Conservation (phyloP, 2,329 filamentous ascomycete species). For the Penicillium sp. region DNA sequence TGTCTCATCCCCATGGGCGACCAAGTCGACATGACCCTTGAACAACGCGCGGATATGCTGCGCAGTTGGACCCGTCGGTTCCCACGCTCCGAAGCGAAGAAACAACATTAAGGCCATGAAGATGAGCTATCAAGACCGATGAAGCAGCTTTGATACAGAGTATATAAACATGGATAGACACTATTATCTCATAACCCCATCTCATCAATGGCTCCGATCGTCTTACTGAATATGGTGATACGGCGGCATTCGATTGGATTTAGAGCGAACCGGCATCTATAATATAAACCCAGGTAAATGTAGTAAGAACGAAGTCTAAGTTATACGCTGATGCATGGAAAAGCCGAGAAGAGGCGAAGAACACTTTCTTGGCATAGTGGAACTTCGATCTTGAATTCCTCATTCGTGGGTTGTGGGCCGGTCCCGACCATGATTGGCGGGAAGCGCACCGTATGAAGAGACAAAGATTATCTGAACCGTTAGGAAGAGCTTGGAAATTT, state of each 20-base stretch:
- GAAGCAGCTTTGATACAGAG: not conserved
- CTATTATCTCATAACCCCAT: not conserved
- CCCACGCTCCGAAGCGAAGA: constrained; percentile 27
- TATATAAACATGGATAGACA: not conserved
- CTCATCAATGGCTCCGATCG: not conserved
- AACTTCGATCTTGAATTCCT: not conserved
- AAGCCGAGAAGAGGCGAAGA: not conserved
- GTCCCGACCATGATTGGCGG: not conserved
- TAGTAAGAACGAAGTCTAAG: not conserved
- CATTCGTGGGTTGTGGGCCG: not conserved
- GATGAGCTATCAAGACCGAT: constrained; percentile 35
- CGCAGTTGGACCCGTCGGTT: constrained; percentile 62
- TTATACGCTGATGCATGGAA: not conserved
- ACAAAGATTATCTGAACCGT: not conserved
- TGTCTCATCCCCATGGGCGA: constrained; percentile 70
- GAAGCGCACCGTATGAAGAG: not conserved
- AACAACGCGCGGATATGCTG: constrained; percentile 61
- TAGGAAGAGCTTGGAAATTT: not conserved
- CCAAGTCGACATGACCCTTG: constrained; percentile 62
- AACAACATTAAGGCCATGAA: constrained; percentile 43
- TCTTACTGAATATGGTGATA: not conserved
- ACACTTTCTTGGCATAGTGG: not conserved
- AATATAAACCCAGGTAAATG: too few species aligned
- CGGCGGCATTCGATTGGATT: too few species aligned
- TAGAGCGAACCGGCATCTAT: too few species aligned